These are phyloP conservation scores for Lasiosphaeria ovina DNA, from an alignment of 495 filamentous ascomycete genomes.

Conservation along the genomic window DNA sequence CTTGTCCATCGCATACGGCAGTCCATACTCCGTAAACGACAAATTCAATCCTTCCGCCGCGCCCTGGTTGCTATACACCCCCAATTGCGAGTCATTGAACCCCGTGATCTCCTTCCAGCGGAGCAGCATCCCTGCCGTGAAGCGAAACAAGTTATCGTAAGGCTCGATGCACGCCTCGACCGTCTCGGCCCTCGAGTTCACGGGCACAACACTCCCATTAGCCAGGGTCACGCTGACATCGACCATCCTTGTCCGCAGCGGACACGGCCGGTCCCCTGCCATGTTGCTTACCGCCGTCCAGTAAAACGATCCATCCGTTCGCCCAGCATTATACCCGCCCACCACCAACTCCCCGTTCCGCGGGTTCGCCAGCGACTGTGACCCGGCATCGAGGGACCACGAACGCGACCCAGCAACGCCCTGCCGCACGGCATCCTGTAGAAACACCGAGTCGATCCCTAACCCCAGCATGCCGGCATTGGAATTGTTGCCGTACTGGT, in stretches of 20 bases:
- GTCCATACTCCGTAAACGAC: conserved; percentile 13
- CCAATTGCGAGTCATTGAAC: conserved; percentile 11
- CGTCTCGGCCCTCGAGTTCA: conserved; percentile 11
- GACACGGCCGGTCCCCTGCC: conserved; percentile 19
- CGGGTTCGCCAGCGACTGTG: conserved; percentile 12
- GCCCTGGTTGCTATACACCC: conserved; percentile 4
- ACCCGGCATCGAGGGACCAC: conserved; percentile 19
- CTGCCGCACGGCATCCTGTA: conserved; percentile 9
- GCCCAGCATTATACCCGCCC: conserved; percentile 16
- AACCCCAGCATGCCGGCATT: conserved; percentile 17
- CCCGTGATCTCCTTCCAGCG: conserved; percentile 17
- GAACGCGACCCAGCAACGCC: conserved; percentile 4
- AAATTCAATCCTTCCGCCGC: conserved; percentile 5
- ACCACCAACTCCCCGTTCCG: conserved; percentile 17
- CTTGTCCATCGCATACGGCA: conserved; percentile 4
- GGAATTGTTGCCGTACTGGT: conserved; percentile 17
- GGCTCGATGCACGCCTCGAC: conserved; percentile 22
- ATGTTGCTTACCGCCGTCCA: conserved; percentile 18
- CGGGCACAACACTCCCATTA: conserved; percentile 5
- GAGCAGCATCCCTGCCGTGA: conserved; percentile 19
- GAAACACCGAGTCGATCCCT: conserved; percentile 15
- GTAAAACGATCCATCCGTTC: conserved; percentile 15
- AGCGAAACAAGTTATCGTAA: conserved; percentile 23
- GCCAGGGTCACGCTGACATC: conserved; percentile 10
- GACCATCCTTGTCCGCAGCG: conserved; percentile 20